These are phyloP conservation scores for Neonectria hederae DNA, from an alignment of 2,329 filamentous ascomycete species.

Conservation along the genomic window DNA sequence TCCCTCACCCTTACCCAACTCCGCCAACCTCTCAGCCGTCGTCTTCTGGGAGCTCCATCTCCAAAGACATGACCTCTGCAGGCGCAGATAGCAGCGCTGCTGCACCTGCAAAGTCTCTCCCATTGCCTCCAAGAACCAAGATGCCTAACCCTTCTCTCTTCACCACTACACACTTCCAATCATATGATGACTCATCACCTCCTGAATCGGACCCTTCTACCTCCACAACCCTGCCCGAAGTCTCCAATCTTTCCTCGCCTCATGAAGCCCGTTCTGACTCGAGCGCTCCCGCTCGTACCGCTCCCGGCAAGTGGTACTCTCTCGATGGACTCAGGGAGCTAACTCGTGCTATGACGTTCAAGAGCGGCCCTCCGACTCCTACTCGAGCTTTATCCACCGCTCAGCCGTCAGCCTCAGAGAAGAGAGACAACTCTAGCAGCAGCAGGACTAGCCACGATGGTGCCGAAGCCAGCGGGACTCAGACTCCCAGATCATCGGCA, in stretches of 20 bases:
- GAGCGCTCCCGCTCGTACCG: conserved; percentile 50
- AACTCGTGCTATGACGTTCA: conserved; percentile 78
- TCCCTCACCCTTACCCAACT: conserved; percentile 61
- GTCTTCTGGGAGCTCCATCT: conserved; percentile 48
- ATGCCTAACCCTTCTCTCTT: conserved; percentile 37
- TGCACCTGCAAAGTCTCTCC: conserved; percentile 34
- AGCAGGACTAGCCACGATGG: conserved; percentile 53
- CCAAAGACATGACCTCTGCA: conserved; percentile 41
- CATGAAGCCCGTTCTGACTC: conserved; percentile 61
- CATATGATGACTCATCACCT: conserved; percentile 37
- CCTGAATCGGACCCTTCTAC: conserved; percentile 33
- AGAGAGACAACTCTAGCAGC: conserved; percentile 51
- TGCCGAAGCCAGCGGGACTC: conserved; percentile 59
- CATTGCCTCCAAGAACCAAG: conserved; percentile 34
- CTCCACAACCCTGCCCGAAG: conserved; percentile 31
- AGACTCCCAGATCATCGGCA: conserved; percentile 61
- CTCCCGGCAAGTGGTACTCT: conserved; percentile 66
- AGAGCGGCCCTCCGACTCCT: conserved; percentile 93
- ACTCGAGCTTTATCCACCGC: conserved; percentile 82
- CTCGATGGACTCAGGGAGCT: conserved; percentile 82
- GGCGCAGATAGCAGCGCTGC: conserved; percentile 36
- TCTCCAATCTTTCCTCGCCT: conserved; percentile 33
- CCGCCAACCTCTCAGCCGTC: conserved; percentile 63
- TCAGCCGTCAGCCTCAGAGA: conserved; percentile 61
- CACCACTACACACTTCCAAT: conserved; percentile 42